Conservation (phyloP, 805 yeast species). For the Lipomyces starkeyi region DNA sequence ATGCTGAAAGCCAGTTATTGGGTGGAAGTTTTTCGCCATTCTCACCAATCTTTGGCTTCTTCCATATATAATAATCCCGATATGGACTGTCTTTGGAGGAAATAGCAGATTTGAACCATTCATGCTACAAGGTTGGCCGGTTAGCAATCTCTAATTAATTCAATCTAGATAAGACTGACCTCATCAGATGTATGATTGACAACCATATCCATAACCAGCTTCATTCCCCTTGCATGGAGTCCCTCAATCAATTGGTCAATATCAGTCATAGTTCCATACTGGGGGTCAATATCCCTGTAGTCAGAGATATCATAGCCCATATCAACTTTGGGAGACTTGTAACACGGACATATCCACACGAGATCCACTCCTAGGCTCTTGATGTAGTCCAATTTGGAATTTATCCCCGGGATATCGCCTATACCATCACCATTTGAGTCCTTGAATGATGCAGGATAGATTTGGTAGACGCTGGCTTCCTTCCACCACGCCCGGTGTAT, state of each 20-base stretch:
- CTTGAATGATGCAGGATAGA: constrained; percentile 67
- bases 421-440: constrained; percentile 66
- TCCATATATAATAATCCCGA: constrained; percentile 70
- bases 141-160: background rate
- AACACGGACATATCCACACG: constrained; percentile 65
- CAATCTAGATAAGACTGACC: background rate
- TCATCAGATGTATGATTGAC: constrained; percentile 61
- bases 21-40: constrained; percentile 61
- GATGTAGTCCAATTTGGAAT: constrained; percentile 59
- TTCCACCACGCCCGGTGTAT: constrained; percentile 5
- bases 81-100: constrained; percentile 58
- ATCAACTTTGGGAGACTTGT: constrained; percentile 64
- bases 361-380: constrained; percentile 58
- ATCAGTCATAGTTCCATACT: background rate
- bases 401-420: constrained; percentile 62
- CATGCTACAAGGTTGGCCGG: constrained; percentile 50
- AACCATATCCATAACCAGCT: constrained; percentile 61
- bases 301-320: constrained; percentile 68
- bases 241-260: constrained; percentile 54
- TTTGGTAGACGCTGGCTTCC: constrained; percentile 53
- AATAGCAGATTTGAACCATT: constrained; percentile 63
- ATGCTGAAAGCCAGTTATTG: constrained; percentile 61
- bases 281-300: constrained; percentile 57
- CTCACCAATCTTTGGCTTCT: constrained; percentile 51
- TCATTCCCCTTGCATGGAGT: constrained; percentile 58